These are phyloP conservation scores for Microdochium bolleyi DNA, from an alignment of 2,329 filamentous ascomycete genomes.

Conservation along the genomic window DNA sequence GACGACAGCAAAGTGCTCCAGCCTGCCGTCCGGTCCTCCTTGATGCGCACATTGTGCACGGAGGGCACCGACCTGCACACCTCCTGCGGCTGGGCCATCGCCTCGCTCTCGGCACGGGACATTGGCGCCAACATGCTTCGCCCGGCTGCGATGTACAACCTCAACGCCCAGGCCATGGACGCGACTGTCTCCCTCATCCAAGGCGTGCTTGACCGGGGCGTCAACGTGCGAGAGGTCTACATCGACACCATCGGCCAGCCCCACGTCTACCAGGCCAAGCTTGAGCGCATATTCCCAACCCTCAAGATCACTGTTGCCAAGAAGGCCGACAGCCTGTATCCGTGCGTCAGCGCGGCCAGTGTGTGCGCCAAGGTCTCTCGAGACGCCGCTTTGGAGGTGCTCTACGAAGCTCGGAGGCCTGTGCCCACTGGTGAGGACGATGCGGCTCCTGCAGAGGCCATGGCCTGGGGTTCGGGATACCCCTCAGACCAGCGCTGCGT, in stretches of 20 bases:
- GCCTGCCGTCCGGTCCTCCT: constrained; percentile 63
- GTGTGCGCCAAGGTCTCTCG: constrained; percentile 95
- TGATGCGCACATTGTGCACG: constrained; percentile 64
- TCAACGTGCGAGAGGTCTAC: constrained; percentile 83
- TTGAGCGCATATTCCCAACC: constrained; percentile 78
- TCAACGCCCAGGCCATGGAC: constrained; percentile 94
- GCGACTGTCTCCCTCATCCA: constrained; percentile 78
- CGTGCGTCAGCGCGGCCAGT: constrained; percentile 86
- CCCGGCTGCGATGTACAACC: constrained; percentile 62
- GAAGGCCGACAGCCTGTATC: constrained; percentile 89
- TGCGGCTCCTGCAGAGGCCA: constrained; percentile 26
- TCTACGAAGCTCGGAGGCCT: constrained; percentile 49
- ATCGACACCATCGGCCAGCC: constrained; percentile 91
- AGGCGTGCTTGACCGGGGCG: constrained; percentile 65
- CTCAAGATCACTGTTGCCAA: constrained; percentile 70
- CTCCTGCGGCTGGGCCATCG: constrained; percentile 71
- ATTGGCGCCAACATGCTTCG: constrained; percentile 74
- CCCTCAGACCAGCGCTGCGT: constrained; percentile 79
- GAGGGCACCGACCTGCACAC: constrained; percentile 1
- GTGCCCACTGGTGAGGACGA: neutral
- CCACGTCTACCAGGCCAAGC: constrained; percentile 71
- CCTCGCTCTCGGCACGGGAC: constrained; percentile 73
- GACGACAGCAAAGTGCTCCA: constrained; percentile 94
- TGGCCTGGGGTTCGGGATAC: constrained; percentile 84
- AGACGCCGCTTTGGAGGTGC: constrained; percentile 77